Evolutionary conservation across 2,329 filamentous ascomycete species (phyloP).

Genomic region (Fusarium dlaminii): DNA sequence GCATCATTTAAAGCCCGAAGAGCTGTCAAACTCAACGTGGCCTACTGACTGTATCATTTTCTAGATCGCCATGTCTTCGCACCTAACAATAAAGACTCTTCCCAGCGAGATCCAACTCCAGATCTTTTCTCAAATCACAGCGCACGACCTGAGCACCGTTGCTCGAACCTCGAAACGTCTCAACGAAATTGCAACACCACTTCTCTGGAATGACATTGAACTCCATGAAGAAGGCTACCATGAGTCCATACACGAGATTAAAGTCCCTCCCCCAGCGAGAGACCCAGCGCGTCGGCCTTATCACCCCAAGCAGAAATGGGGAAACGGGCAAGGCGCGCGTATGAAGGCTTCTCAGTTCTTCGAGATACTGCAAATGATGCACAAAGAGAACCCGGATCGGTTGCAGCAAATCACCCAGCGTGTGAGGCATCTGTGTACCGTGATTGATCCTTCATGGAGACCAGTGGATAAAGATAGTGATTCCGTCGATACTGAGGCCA

Average conservation of each 20-base stretch:
- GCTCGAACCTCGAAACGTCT: slow-evolving; percentile 5
- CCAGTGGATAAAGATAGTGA: rapidly evolving
- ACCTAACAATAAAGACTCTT: background rate
- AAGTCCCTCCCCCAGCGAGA: background rate
- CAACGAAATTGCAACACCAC: background rate
- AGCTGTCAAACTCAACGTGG: background rate
- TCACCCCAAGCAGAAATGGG: background rate
- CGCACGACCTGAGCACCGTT: background rate
- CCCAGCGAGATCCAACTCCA: slow-evolving; percentile 1
- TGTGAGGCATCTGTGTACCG: slow-evolving; percentile 4
- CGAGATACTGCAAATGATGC: background rate
- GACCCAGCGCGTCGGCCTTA: background rate
- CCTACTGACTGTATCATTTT: rapidly evolving
- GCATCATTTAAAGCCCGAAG: background rate
- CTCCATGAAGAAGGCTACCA: slow-evolving; percentile 19
- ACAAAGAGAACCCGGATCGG: background rate
- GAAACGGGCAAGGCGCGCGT: background rate
- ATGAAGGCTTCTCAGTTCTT: slow-evolving; percentile 7
- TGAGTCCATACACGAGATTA: background rate
- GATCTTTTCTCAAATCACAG: background rate
- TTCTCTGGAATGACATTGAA: slow-evolving; percentile 31
- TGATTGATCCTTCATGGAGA: background rate
- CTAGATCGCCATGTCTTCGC: background rate
- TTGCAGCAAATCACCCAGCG: background rate
- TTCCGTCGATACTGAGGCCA: background rate